A percentile compares a stretch with the other conserved stretches of the same genome.
Evolutionary conservation across 1,139 yeast genomes (phyloP).

Genomic region (Pichia sorboxylosa): DNA sequence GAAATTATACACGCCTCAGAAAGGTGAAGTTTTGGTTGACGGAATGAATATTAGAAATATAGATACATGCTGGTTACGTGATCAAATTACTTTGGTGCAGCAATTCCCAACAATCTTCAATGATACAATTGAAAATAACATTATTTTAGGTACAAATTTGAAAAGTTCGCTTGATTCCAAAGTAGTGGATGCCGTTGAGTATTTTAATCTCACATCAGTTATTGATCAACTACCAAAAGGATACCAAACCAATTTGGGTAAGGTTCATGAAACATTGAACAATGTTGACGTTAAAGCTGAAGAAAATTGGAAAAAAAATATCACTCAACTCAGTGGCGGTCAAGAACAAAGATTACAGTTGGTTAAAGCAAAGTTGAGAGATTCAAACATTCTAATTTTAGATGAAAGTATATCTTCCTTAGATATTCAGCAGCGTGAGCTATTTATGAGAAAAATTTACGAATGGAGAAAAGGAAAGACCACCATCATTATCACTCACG

Average conservation of each 20-base stretch:
- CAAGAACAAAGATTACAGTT: conserved; percentile 73
- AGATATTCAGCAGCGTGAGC: conserved; percentile 39
- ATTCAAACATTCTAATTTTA: conserved; percentile 62
- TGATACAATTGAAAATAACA: conserved; percentile 51
- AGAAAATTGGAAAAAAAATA: conserved; percentile 4
- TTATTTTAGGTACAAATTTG: conserved; percentile 33
- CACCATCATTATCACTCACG: conserved; percentile 76
- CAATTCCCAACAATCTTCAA: conserved; percentile 60
- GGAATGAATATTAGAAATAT: conserved; percentile 35
- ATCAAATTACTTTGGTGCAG: conserved; percentile 60
- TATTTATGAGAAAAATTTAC: conserved; percentile 38
- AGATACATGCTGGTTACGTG: conserved; percentile 41
- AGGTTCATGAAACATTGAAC: neutral
- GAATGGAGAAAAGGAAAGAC: conserved; percentile 58
- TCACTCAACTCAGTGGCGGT: conserved; percentile 68
- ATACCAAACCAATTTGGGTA: conserved; percentile 38
- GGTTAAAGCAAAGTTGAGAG: conserved; percentile 67
- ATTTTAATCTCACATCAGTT: conserved; percentile 40
- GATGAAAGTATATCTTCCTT: conserved; percentile 85
- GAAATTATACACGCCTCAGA: conserved; percentile 35
- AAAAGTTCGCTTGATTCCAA: conserved; percentile 4
- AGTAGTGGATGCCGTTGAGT: conserved; percentile 33
- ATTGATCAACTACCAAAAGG: conserved; percentile 41
- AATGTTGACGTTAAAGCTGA: neutral
- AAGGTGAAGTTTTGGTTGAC: conserved; percentile 47